Percentiles rank a stretch among this genome's conserved stretches.
Evolutionary conservation across 2,329 filamentous ascomycete species (phyloP).

Genomic region (Phialophora verrucosa): DNA sequence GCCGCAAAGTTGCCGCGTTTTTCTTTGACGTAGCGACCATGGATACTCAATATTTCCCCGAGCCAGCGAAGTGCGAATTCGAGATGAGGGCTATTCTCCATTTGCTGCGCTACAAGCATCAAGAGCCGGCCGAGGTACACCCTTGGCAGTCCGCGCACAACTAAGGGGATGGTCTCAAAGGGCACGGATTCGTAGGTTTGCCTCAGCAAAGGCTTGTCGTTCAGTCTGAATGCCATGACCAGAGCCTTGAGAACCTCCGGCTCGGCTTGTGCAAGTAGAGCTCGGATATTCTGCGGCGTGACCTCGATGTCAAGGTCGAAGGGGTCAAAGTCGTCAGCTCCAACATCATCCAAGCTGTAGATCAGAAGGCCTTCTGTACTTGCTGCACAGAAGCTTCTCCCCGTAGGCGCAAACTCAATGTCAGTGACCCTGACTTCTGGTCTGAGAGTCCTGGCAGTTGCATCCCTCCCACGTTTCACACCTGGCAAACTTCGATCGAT

Average conservation of each 20-base stretch:
- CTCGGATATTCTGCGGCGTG: constrained; percentile 82
- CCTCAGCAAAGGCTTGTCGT: constrained; percentile 80
- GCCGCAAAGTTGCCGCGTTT: constrained; percentile 79
- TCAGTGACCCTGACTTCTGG: constrained; percentile 85
- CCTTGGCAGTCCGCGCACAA: constrained; percentile 77
- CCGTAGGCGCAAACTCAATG: constrained; percentile 86
- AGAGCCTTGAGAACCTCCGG: constrained; percentile 88
- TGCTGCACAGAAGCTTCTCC: constrained; percentile 89
- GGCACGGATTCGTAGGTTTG: constrained; percentile 86
- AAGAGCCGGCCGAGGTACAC: constrained; percentile 87
- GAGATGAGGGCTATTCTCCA: constrained; percentile 88
- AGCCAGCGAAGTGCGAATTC: constrained; percentile 97
- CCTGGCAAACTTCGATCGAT: constrained; percentile 81
- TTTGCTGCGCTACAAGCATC: constrained; percentile 84
- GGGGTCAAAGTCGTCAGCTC: constrained; percentile 78
- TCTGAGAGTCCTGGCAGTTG: constrained; percentile 74
- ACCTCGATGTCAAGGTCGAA: constrained; percentile 95
- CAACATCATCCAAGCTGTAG: constrained; percentile 83
- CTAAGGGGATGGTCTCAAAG: constrained; percentile 72
- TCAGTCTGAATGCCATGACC: constrained; percentile 96
- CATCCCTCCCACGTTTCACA: constrained; percentile 80
- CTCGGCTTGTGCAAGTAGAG: constrained; percentile 74
- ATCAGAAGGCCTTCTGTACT: constrained; percentile 93
- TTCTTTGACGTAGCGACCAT: constrained; percentile 84
- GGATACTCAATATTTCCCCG: constrained; percentile 76